Evolutionary conservation across 495 filamentous ascomycete genomes (phyloP), one percentile per base, ranked within the genome.

Genomic region (Penicillium nucicola): DNA sequence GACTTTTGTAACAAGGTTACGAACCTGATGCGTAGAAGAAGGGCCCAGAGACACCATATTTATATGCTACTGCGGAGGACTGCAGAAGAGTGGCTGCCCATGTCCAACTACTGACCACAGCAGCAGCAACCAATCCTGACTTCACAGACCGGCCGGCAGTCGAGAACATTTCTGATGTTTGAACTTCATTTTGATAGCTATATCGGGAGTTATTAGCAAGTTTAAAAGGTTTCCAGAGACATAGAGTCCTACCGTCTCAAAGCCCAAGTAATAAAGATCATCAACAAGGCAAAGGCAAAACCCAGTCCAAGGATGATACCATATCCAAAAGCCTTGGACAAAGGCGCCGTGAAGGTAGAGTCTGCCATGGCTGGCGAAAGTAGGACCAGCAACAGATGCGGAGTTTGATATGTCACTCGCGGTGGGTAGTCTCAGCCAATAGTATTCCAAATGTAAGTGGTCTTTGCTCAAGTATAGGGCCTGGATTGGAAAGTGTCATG

Each of bases 121-220:
- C 92, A 23, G 88, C 87, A 4, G 90, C 89, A n/a, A 97, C 92
- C 14, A 97, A 76, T 42, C 92, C 92, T 11, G 89, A 92, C 60
- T 96, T 97, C 59, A 97, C 92, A 9, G 92, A 95, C 39, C 92
- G 77, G 14, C 92, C 92, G 40, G 92, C 92, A 2, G 92, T 97
- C 52, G 82, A 90, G 81, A 97, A 97, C 88, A 95, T 96, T 70
- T 97, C 92, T 0, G 89, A 95, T 1, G 92, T 97, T 70, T 96
- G 92, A 6, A 96, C 79, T 71, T 97, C 92, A 75, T 90, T 79
- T 65, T 96, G 92, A 64, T 96, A 97, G 57, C 84, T 84, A 42
- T 25, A 30, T 33, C 15, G 33, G 12, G 9, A 32, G 19, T 22
- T n/a, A 42, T 40, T 13, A 37, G 45, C 19, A n/a, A n/a, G n/a